Evolutionary conservation across 768 basidiomycete genomes (phyloP).

Genomic region (Boletellus emodensis): DNA sequence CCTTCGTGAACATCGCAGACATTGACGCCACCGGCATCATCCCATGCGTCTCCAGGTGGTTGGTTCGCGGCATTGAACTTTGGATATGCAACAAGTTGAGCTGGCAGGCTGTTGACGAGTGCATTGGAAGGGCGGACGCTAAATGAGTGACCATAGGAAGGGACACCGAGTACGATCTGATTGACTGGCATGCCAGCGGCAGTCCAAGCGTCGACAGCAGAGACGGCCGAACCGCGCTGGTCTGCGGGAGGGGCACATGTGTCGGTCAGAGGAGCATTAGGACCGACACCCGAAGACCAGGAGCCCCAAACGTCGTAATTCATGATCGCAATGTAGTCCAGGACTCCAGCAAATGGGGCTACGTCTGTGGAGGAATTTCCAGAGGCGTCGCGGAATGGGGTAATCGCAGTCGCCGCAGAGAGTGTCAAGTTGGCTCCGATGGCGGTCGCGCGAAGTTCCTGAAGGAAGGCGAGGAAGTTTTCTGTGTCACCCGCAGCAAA

Average conservation of each 20-base stretch:
- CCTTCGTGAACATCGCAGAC: slow-evolving; percentile 47
- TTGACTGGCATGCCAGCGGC: slow-evolving; percentile 65
- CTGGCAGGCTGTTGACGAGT: slow-evolving; percentile 30
- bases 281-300: slow-evolving; percentile 55
- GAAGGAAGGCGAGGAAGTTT: slow-evolving; percentile 77
- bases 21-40: slow-evolving; percentile 43
- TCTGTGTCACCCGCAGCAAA: slow-evolving; percentile 54
- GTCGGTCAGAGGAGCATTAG: slow-evolving; percentile 80
- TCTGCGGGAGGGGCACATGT: slow-evolving; percentile 58
- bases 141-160: slow-evolving; percentile 80
- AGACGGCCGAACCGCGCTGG: slow-evolving; percentile 69
- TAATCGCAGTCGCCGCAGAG: slow-evolving; percentile 63
- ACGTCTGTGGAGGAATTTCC: slow-evolving; percentile 66
- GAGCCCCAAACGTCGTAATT: slow-evolving; percentile 61
- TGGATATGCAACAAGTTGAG: slow-evolving; percentile 44
- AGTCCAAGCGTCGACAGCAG: slow-evolving; percentile 69
- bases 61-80: slow-evolving; percentile 42
- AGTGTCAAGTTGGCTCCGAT: slow-evolving; percentile 46
- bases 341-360: slow-evolving; percentile 63
- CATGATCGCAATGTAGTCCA: slow-evolving; percentile 66
- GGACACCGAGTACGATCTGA: slow-evolving; percentile 76
- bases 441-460: slow-evolving; percentile 54
- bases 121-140: slow-evolving; percentile 37
- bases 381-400: slow-evolving; percentile 58
- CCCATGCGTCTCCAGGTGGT: slow-evolving; percentile 57